phyloP scores from a whole-genome alignment of 331 rosid genomes.

The Spiraea crenata region DNA sequence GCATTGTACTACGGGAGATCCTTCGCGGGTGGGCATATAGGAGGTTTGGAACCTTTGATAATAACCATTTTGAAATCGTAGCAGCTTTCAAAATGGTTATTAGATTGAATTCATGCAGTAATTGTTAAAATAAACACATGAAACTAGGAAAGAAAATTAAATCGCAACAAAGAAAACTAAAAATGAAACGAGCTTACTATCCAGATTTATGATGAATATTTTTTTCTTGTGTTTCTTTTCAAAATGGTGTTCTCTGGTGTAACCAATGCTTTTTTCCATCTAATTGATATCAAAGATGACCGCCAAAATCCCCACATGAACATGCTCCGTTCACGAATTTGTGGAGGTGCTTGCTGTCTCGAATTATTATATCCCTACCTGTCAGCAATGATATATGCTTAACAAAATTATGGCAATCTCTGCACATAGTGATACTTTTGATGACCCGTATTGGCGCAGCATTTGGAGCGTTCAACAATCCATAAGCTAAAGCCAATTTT shows the following conservation, averaged over 20 bases:
- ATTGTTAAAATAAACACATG: not conserved
- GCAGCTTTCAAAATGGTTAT: not conserved
- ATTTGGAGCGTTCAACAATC: constrained; percentile 55
- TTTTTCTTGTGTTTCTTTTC: not conserved
- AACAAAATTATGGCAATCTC: constrained; percentile 74
- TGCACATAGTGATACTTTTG: constrained; percentile 72
- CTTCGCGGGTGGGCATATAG: too few relatives aligned
- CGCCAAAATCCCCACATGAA: constrained; percentile 65
- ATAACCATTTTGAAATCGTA: too few relatives aligned
- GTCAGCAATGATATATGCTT: constrained; percentile 50
- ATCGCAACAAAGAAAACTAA: not conserved
- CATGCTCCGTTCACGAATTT: constrained; percentile 72
- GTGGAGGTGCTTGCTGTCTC: constrained; percentile 79
- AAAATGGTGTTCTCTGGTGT: not conserved
- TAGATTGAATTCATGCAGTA: not conserved
- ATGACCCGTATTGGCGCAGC: constrained; percentile 54
- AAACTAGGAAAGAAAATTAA: not conserved
- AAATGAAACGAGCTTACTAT: too few relatives aligned
- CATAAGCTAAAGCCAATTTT: constrained; percentile 72
- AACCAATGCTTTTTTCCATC: not conserved
- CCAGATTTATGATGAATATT: not conserved
- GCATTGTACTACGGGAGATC: too few relatives aligned
- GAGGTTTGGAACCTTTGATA: too few relatives aligned
- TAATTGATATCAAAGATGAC: constrained; percentile 36
- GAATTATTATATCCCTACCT: constrained; percentile 64